Base-by-base conservation (phyloP, 2,329 filamentous ascomycete species). In the Zymoseptoria ardabiliae region DNA sequence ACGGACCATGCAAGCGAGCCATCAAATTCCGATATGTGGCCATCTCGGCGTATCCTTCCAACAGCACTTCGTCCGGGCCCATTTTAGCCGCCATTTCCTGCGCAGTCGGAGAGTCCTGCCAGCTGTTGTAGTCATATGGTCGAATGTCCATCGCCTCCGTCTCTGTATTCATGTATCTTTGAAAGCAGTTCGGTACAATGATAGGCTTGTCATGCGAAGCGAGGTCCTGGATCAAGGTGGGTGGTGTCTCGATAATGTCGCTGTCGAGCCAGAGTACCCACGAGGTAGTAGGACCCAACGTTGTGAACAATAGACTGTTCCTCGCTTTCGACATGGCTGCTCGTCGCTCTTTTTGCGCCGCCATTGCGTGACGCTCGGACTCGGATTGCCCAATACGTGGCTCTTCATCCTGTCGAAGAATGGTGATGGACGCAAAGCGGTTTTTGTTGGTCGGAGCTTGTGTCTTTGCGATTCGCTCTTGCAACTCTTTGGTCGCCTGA, bases 211-310 rank as follows among this genome's bases (percentile, higher is more conserved):
- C 85, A 75, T 95, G 90, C 8, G 80, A 76, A 2, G 94, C 92
- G 20, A 99, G 83, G 71, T 99, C 94, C 73, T 99, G 91, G 66
- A 99, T 96, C 55, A 99, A 79, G 2, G 85, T 82, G 0, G 85
- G 79, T 0, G 93, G 94, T 4, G 90, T 91, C 77, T 99, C 94
- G 66, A 99, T 73, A 64, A 99, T 88, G 73, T 99, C 94, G 45
- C 87, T 83, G 72, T 99, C 94, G 28, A 99, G 81, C 94, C 94
- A 99, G 22, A 99, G 81, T 35, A 99, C 92, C 94, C 94, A 99
- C 0, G 91, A 94, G 0, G 91, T 97, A 11, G 85, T 83, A 0
- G 92, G 92, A 1, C 93, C 92, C 9, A 99, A 79, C 0, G 93
- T 97, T 8, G 94, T 97, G 78, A 97, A 99, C 25, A 99, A 83